phyloP scores from a whole-genome alignment of 208 protist species.

The Paratrypanosoma confusum region DNA sequence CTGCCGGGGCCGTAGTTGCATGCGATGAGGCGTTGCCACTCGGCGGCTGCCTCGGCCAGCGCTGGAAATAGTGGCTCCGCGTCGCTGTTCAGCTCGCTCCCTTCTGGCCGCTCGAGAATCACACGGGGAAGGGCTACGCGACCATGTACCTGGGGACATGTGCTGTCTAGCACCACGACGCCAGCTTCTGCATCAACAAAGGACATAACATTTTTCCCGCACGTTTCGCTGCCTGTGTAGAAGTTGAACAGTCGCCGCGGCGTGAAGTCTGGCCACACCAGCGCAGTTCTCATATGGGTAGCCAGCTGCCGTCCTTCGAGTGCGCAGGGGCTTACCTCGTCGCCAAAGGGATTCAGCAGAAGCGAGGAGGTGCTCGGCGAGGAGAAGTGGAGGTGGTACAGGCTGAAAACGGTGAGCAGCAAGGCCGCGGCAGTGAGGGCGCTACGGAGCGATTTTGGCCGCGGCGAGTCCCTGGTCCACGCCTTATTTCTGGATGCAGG shows the following conservation, averaged over 20 bases:
- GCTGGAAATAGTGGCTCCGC: slow-evolving; percentile 8
- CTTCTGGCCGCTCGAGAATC: slow-evolving; percentile 27
- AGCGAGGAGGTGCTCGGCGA: too few relatives aligned
- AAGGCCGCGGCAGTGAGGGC: too few relatives aligned
- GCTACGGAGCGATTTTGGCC: too few relatives aligned
- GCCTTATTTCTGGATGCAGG: too few relatives aligned
- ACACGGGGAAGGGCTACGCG: slow-evolving; percentile 18
- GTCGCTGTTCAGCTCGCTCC: slow-evolving; percentile 28
- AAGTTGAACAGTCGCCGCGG: slow-evolving; percentile 29
- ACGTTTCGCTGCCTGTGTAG: slow-evolving; percentile 26
- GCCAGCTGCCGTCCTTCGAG: slow-evolving; percentile 19
- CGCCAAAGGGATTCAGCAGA: too few relatives aligned
- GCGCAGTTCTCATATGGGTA: slow-evolving; percentile 12
- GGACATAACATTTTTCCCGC: slow-evolving; percentile 11
- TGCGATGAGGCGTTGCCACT: slow-evolving; percentile 25
- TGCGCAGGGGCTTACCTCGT: slow-evolving; percentile 25
- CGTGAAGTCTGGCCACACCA: slow-evolving; percentile 29
- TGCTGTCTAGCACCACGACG: slow-evolving; percentile 24
- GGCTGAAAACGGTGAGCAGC: too few relatives aligned
- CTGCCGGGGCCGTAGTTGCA: too few relatives aligned
- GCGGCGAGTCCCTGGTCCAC: too few relatives aligned
- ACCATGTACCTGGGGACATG: slow-evolving; percentile 15
- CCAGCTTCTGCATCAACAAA: slow-evolving; percentile 22
- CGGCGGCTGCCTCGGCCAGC: slow-evolving; percentile 5
- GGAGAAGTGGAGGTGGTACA: too few relatives aligned